Percentiles rank a stretch among this genome's conserved stretches.
These are phyloP conservation scores for Zoysia pacifica DNA, from an alignment of 176 grass and related monocot species.

Conservation along the genomic window DNA sequence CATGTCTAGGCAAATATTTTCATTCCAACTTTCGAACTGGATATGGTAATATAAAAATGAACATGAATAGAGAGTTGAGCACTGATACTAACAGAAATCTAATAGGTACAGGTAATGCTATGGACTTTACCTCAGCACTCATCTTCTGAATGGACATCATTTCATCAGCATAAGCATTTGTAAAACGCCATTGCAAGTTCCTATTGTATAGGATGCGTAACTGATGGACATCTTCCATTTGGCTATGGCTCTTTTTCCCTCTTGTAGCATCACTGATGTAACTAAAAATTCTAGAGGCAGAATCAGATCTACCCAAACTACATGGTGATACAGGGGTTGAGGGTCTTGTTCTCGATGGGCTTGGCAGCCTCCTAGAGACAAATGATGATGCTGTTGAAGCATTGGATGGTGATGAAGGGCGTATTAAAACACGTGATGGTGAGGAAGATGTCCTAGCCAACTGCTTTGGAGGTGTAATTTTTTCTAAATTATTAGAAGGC, in stretches of 20 bases:
- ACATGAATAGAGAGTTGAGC: slow-evolving; percentile 1
- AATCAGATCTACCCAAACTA: slow-evolving; percentile 64
- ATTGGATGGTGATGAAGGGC: slow-evolving; percentile 63
- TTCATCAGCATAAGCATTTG: slow-evolving; percentile 80
- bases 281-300: slow-evolving; percentile 60
- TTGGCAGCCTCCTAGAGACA: slow-evolving; percentile 59
- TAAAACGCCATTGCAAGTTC: slow-evolving; percentile 85
- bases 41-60: not conserved
- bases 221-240: slow-evolving; percentile 85
- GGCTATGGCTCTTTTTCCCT: slow-evolving; percentile 68
- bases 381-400: slow-evolving; percentile 42
- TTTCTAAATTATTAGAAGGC: slow-evolving; percentile 62
- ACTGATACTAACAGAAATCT: slow-evolving; percentile 16
- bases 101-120: slow-evolving; percentile 6
- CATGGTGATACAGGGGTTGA: slow-evolving; percentile 81
- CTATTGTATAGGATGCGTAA: slow-evolving; percentile 77
- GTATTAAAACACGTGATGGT: slow-evolving; percentile 48
- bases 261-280: slow-evolving; percentile 67
- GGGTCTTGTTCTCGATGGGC: slow-evolving; percentile 74
- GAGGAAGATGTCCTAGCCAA: slow-evolving; percentile 63
- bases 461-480: slow-evolving; percentile 46
- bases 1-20: slow-evolving; percentile 16
- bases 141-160: slow-evolving; percentile 77
- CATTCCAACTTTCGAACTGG: not conserved
- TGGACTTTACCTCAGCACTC: slow-evolving; percentile 71